Evolutionary conservation across 345 rosid species (phyloP).

Genomic region (Lepidium aucheri): DNA sequence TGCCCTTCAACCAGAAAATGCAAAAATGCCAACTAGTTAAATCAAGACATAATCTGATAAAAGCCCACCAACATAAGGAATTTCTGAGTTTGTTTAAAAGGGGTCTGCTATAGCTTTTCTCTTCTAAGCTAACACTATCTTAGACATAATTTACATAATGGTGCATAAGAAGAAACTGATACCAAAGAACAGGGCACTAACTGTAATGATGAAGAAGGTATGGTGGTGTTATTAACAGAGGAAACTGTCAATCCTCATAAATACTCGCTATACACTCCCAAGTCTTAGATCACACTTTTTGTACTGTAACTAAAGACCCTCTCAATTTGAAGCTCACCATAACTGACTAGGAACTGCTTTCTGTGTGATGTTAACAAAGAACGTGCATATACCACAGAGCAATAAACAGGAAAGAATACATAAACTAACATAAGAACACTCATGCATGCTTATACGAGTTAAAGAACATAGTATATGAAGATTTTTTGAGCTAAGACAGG

Average conservation of each 20-base stretch:
- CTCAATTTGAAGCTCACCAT: neutral
- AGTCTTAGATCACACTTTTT: neutral
- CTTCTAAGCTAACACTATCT: neutral
- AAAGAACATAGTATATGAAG: neutral
- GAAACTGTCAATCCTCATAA: neutral
- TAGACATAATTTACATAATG: neutral
- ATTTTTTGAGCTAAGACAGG: neutral
- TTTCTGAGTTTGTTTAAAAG: neutral
- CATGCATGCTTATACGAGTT: slow-evolving; percentile 10
- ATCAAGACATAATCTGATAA: neutral
- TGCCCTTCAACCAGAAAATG: neutral
- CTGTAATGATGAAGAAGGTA: neutral
- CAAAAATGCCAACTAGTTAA: neutral
- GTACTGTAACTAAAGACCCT: neutral
- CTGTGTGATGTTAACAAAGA: neutral
- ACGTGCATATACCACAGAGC: neutral
- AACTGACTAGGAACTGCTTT: neutral
- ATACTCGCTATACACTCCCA: neutral
- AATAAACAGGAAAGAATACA: neutral
- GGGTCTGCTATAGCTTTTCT: neutral
- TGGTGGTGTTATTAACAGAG: neutral
- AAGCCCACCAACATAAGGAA: neutral
- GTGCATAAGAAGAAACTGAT: neutral
- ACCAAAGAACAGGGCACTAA: neutral
- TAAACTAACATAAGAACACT: neutral